Evolutionary conservation across 768 basidiomycete genomes (phyloP).

Genomic region (Termitomyces titanicus): DNA sequence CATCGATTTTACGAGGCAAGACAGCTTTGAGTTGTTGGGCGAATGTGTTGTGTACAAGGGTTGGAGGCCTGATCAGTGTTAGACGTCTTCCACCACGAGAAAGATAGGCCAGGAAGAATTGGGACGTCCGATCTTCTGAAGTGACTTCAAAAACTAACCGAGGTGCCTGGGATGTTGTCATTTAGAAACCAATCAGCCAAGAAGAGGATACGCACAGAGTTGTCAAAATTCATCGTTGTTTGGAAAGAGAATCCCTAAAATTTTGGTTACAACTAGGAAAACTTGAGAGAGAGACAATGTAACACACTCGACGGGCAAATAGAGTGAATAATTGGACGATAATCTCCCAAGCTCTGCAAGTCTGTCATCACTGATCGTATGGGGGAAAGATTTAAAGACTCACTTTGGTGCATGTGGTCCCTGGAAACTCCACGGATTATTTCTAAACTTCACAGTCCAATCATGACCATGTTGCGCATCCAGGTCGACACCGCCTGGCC

Average conservation of each 20-base stretch:
- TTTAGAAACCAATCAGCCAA: background rate
- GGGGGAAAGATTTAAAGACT: constrained; percentile 14
- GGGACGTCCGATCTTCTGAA: constrained; percentile 40
- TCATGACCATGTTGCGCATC: constrained; percentile 39
- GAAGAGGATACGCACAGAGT: constrained; percentile 36
- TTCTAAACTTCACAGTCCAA: constrained; percentile 63
- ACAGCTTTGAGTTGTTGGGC: constrained; percentile 34
- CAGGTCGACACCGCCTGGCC: constrained; percentile 61
- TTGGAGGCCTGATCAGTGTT: constrained; percentile 42
- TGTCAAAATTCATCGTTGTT: constrained; percentile 55
- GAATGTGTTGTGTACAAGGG: constrained; percentile 36
- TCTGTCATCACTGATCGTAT: constrained; percentile 4
- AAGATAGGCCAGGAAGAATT: constrained; percentile 66
- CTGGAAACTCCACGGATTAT: constrained; percentile 63
- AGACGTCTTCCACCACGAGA: constrained; percentile 58
- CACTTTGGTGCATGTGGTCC: constrained; percentile 55
- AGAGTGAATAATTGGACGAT: constrained; percentile 57
- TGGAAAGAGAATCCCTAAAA: constrained; percentile 68
- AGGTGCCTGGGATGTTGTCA: constrained; percentile 34
- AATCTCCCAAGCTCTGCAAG: constrained; percentile 52
- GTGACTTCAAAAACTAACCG: constrained; percentile 65
- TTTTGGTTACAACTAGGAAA: constrained; percentile 2
- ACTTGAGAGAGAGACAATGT: constrained; percentile 2
- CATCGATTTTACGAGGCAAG: constrained; percentile 32
- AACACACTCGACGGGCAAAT: constrained; percentile 54